phyloP scores from a whole-genome alignment of 768 basidiomycete species.

The Suillus alpinus region DNA sequence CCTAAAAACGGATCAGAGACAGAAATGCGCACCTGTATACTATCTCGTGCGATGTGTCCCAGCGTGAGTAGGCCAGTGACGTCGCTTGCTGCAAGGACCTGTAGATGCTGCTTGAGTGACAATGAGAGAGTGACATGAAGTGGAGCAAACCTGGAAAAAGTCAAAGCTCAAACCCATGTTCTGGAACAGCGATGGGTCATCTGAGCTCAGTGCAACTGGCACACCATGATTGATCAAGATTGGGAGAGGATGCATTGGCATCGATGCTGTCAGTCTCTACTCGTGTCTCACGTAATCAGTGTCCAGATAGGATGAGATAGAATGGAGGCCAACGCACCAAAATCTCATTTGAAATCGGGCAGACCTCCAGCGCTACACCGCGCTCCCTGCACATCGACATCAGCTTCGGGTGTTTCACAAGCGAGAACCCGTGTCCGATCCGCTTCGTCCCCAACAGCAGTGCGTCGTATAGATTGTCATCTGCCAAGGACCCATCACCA shows the following conservation, averaged over 20 bases:
- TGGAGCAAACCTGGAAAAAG: constrained; percentile 60
- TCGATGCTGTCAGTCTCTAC: constrained; percentile 72
- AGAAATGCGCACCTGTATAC: constrained; percentile 46
- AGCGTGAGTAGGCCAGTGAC: constrained; percentile 62
- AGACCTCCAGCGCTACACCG: constrained; percentile 68
- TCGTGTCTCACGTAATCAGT: background rate
- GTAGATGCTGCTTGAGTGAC: background rate
- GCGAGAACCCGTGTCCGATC: constrained; percentile 79
- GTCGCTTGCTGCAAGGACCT: constrained; percentile 71
- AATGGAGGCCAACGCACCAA: constrained; percentile 40
- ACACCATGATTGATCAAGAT: constrained; percentile 71
- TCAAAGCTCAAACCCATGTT: constrained; percentile 78
- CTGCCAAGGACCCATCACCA: constrained; percentile 69
- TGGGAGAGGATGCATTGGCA: constrained; percentile 77
- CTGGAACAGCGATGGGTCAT: constrained; percentile 76
- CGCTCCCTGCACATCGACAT: constrained; percentile 64
- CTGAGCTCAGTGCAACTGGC: constrained; percentile 67
- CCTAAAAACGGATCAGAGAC: background rate
- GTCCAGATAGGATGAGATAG: background rate
- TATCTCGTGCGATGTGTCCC: constrained; percentile 62
- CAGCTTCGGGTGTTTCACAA: constrained; percentile 74
- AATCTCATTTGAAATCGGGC: constrained; percentile 81
- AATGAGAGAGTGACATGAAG: background rate
- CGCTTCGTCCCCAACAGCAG: constrained; percentile 75
- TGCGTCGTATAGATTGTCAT: constrained; percentile 76